Evolutionary conservation across 2,329 filamentous ascomycete genomes (phyloP), one percentile per base, ranked within the genome.

Genomic region (Hymenoscyphus salicellus): DNA sequence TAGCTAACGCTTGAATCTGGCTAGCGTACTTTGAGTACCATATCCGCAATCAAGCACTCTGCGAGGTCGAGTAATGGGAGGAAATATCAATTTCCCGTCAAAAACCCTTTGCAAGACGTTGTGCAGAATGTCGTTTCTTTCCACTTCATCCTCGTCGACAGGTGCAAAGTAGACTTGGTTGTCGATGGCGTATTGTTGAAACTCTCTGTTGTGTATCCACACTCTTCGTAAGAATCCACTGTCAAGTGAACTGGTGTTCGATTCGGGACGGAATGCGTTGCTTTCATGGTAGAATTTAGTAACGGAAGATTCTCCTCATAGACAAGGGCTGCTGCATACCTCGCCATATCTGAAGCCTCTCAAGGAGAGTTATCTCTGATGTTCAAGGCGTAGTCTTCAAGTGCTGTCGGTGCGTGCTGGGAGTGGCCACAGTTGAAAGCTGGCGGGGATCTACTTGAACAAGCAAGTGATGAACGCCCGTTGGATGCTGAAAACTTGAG

Each of bases 1-100:
- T 26, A 52, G 46, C 46, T 23, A 3, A 11, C 14, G 11, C 11
- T 14, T 8, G 20, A 52, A 14, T 11, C 1, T 8, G 46, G 23
- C 4, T 26, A 26, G 10, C 14, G 23, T 52, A 52, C 20, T 52
- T 52, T 7, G 11, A n/a, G 86, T 82, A 49, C 90, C 90, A 75
- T 86, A 90, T 0, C 90, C 90, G 70, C 89, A 92, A 64, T 93
- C 90, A 32, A 93, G 80, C 52, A 92, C 82, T 71, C 83, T 83
- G 69, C 79, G 78, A 28, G 84, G 83, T 32, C 80, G 78, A 55
- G 75, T 77, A 58, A 91, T 78, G 5, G 87, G 87, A n/a, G 89
- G 88, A 66, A 92, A 91, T 71, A 92, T 84, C 30, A 90, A 79
- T 69, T 86, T 82, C 65, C 83, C 79, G 68, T 92, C 87, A 73